phyloP scores from a whole-genome alignment of 768 basidiomycete genomes.

The Leccinum aurantiacum region DNA sequence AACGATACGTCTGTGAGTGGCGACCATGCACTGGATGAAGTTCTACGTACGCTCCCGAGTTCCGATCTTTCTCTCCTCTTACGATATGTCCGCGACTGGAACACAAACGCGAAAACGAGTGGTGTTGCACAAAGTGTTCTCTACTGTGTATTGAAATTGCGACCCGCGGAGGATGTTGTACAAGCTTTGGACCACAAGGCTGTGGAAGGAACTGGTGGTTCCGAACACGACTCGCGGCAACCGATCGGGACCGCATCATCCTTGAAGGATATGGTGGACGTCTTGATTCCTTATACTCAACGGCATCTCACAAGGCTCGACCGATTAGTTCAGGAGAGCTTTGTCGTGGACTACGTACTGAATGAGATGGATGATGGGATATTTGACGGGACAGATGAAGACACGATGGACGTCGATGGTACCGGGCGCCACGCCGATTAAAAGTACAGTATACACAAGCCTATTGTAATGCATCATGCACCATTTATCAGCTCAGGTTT shows the following conservation, averaged over 20 bases:
- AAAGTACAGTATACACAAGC: conserved; percentile 20
- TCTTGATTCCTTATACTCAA: conserved; percentile 91
- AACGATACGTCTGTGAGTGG: conserved; percentile 57
- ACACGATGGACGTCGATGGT: conserved; percentile 41
- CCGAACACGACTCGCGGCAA: conserved; percentile 32
- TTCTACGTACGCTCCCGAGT: conserved; percentile 68
- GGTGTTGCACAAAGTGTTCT: conserved; percentile 82
- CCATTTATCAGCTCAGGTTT: neutral
- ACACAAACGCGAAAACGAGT: conserved; percentile 88
- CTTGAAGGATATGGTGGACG: conserved; percentile 78
- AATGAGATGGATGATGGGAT: conserved; percentile 86
- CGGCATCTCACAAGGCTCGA: conserved; percentile 87
- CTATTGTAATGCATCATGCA: conserved; percentile 3
- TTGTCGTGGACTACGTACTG: conserved; percentile 87
- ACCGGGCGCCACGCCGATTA: neutral
- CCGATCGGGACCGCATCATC: conserved; percentile 25
- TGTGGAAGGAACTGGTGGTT: conserved; percentile 12
- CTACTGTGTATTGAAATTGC: conserved; percentile 76
- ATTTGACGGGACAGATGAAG: conserved; percentile 51
- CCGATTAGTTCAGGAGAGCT: conserved; percentile 90
- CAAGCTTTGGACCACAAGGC: conserved; percentile 50
- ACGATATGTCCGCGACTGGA: conserved; percentile 87
- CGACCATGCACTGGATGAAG: conserved; percentile 71
- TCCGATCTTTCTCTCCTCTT: conserved; percentile 80
- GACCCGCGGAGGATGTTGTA: conserved; percentile 71